phyloP scores from a whole-genome alignment of 768 basidiomycete species.

The Mycena floridula region DNA sequence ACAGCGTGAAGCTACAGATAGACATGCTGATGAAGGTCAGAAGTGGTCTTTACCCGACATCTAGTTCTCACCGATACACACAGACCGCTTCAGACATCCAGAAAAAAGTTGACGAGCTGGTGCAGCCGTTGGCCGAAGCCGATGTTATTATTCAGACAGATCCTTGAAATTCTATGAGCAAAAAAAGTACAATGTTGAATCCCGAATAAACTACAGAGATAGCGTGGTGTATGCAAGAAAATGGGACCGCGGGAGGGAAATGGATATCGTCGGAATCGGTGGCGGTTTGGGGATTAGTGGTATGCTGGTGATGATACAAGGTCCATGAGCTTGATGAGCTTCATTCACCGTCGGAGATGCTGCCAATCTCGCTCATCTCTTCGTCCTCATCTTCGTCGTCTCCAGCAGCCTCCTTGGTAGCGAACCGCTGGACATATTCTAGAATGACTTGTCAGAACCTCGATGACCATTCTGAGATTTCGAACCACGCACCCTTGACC shows the following conservation, averaged over 20 bases:
- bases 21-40: slow-evolving; percentile 69
- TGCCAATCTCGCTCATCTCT: slow-evolving; percentile 85
- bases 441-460: too few species aligned
- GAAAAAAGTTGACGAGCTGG: slow-evolving; percentile 69
- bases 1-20: slow-evolving; percentile 73
- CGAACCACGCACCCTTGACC: slow-evolving; percentile 80
- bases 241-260: not conserved
- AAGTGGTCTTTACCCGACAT: slow-evolving; percentile 4
- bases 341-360: slow-evolving; percentile 67
- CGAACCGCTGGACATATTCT: slow-evolving; percentile 97
- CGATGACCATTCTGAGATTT: too few species aligned
- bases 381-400: slow-evolving; percentile 72
- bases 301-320: not conserved
- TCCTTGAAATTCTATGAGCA: not conserved
- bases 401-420: slow-evolving; percentile 74
- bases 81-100: slow-evolving; percentile 69
- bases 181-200: not conserved
- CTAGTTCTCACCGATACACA: slow-evolving; percentile 9
- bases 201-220: slow-evolving; percentile 3
- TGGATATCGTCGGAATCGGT: too few species aligned
- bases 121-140: slow-evolving; percentile 33
- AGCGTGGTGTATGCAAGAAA: not conserved
- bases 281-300: too few species aligned
- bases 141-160: not conserved
- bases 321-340: slow-evolving; percentile 9